Evolutionary conservation across 257 asterid species (phyloP), one percentile per base, ranked within the genome.

Genomic region (Solanum rostratum): DNA sequence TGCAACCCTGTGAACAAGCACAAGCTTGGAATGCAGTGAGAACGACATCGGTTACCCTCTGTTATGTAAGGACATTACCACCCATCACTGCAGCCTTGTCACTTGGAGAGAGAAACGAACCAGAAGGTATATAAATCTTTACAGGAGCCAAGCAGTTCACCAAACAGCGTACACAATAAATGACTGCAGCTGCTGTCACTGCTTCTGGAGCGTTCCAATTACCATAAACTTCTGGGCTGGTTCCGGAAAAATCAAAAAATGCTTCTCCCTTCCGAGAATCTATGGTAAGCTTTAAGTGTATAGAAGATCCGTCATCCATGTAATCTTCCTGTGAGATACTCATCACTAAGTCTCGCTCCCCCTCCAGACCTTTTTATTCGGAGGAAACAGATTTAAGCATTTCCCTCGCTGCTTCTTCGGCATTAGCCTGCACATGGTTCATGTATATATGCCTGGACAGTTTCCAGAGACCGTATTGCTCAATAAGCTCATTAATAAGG

Each of bases 181-280:
- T 96, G 6, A 96, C 97, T 1, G 99, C 99, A 16, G 99, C 99
- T 50, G 98, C 92, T 9, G 98, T 95, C 45, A 96, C 98, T 5
- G 99, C 98, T 87, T 92, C 98, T 3, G 99, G 99, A 19, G 99
- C 95, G 70, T 96, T 96, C 99, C 99, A 96, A 84, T 96, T 96
- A 24, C 99, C 99, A 11, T 93, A 94, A 80, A 96, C 99, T 90
- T 96, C 99, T 3, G 98, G 92, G 90, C 98, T 95, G 19, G 99
- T 92, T 62, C 97, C 99, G 3, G 98, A 90, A 79, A 95, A 95
- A 90, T 96, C 98, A 27, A 96, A 96, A 85, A 87, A 89, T 6
- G 97, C 98, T 88, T 96, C 99, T 30, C 99, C 99, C 84, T 82
- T 93, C 79, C 76, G 71, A 46, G 90, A 79, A 78, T 96, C 94